Base-by-base conservation (phyloP, 768 basidiomycete genomes). In the Bullera alba region DNA sequence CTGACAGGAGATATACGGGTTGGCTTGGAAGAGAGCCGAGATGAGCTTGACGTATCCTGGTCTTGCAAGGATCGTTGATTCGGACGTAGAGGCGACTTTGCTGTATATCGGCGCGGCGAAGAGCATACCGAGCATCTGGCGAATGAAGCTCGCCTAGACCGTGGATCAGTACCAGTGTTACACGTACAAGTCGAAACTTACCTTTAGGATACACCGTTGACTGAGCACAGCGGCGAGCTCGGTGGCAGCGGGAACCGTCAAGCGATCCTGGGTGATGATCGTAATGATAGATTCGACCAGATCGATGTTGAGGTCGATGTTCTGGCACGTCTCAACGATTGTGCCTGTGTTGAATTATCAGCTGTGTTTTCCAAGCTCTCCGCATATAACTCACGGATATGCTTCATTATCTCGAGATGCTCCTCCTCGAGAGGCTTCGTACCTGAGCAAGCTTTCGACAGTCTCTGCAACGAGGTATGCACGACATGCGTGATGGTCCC, bases 1-100 rank as follows among this genome's bases (percentile, higher is more conserved):
- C 67, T 93, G 92, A 62, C 87, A 92, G 2, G 89, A 85, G 60
- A 88, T 88, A 12, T 77, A 72, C 0, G 90, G 87, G 62, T 91
- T 83, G 14, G 83, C 77, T 48, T 79, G 70, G 75, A 92, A 95
- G 1, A 93, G 76, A 2, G 74, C 71, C 38, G 81, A 76, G 3
- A 92, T 72, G 1, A 87, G 70, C n/a, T 72, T 58, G 30, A 83
- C 75, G 25, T 86, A 65, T 2, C 76, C 72, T 21, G 79, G 75
- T 19, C 82, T 77, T n/a, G n/a, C n/a, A n/a, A n/a, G n/a, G n/a
- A n/a, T n/a, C 26, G 51, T 43, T 1, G 54, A 26, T 71, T 61
- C 4, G 67, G 56, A 7, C 57, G 57, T 26, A n/a, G 55, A 36
- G 28, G 42, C 42, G 23, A 57, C 51, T 4, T 42, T 28, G n/a